These are phyloP conservation scores for Teratosphaeria gauchensis DNA, from an alignment of 2,329 filamentous ascomycete species.

Conservation along the genomic window DNA sequence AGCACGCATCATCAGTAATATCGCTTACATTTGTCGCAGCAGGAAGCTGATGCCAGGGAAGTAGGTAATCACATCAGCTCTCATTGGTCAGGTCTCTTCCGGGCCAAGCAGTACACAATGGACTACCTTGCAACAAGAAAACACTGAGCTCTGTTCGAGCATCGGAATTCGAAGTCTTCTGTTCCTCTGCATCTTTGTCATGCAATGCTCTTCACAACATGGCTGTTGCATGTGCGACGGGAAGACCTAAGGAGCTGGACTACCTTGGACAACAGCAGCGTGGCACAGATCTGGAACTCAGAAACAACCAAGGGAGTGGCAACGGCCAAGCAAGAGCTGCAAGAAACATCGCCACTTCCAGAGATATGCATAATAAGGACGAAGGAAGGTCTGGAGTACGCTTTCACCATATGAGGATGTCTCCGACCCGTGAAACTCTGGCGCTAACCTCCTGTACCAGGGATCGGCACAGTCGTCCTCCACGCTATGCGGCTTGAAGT, in stretches of 20 bases:
- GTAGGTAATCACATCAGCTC: neutral
- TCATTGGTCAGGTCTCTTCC: neutral
- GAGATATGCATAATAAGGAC: neutral
- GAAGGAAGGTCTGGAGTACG: neutral
- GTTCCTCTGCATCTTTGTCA: neutral
- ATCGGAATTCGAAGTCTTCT: too few species aligned
- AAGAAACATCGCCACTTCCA: neutral
- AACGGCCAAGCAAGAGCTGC: neutral
- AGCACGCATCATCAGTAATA: neutral
- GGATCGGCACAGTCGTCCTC: neutral
- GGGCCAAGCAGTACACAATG: too few species aligned
- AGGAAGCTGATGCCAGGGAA: neutral
- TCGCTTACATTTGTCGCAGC: neutral
- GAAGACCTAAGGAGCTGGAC: neutral
- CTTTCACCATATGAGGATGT: neutral
- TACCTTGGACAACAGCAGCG: neutral
- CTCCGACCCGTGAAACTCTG: neutral
- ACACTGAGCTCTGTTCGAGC: too few species aligned
- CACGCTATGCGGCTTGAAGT: neutral
- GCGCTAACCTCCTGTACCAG: neutral
- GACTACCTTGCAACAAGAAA: too few species aligned
- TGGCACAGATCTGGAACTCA: neutral
- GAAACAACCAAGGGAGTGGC: neutral
- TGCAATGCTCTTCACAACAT: neutral
- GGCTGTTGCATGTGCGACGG: neutral